Evolutionary conservation across 805 yeast genomes (phyloP).

Genomic region (Metschnikowia kofuensis): DNA sequence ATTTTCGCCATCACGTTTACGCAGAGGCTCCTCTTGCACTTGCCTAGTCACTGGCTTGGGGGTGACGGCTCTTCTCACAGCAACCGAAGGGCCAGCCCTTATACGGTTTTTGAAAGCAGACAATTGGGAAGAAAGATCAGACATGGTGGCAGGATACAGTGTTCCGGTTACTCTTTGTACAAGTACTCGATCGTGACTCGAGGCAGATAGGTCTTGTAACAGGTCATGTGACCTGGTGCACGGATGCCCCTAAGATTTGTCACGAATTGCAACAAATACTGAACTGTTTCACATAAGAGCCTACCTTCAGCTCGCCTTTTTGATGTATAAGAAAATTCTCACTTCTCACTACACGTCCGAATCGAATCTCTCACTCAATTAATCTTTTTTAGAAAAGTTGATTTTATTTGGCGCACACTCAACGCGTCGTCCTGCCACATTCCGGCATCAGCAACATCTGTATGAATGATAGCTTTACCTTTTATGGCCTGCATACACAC

Average conservation of each 20-base stretch:
- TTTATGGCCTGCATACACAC: too few relatives aligned
- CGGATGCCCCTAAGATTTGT: neutral
- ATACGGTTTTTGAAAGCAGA: constrained; percentile 46
- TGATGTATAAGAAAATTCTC: too few relatives aligned
- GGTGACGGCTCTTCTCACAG: constrained; percentile 22
- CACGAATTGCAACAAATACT: too few relatives aligned
- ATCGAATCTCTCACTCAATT: too few relatives aligned
- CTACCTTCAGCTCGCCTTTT: too few relatives aligned
- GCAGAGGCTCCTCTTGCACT: constrained; percentile 10
- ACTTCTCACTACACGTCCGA: too few relatives aligned
- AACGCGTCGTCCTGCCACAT: too few relatives aligned
- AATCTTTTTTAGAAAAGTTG: too few relatives aligned
- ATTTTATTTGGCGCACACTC: too few relatives aligned
- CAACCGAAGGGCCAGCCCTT: constrained; percentile 43
- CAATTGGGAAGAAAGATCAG: constrained; percentile 41
- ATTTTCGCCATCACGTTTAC: constrained; percentile 17
- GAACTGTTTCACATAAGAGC: too few relatives aligned
- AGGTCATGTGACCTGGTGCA: neutral
- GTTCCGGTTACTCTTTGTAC: constrained; percentile 20
- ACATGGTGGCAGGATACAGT: constrained; percentile 17
- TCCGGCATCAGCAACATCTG: too few relatives aligned
- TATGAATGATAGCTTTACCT: too few relatives aligned
- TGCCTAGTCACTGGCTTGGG: constrained; percentile 21
- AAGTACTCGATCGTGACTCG: neutral
- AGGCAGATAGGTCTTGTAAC: neutral